Base-by-base conservation (phyloP, 768 basidiomycete species). In the Tricholoma saponaceum region DNA sequence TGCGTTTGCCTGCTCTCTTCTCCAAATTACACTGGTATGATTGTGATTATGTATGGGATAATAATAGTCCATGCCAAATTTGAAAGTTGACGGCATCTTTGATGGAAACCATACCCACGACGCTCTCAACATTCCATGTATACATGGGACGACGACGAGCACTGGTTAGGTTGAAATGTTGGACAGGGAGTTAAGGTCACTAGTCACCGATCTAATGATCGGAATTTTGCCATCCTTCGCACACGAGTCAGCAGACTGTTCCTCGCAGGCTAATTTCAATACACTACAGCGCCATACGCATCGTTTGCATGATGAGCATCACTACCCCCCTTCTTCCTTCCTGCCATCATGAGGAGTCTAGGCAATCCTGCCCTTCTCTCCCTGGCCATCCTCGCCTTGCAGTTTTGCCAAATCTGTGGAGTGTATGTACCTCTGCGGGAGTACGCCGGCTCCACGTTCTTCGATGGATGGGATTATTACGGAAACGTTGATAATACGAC, bases 391-490 rank as follows among this genome's bases (percentile, higher is more conserved):
- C 18, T 53, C 13, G 43, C 32, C 3, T 28, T 47, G 53, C 37
- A 58, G 51, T 44, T 56, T 56, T 30, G 26, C 53, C 8, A 49
- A 23, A 25, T 46, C 4, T 7, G 14, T 39, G 64, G 62, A 7
- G 26, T 44, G 30, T 80, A 80, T 63, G 61, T 73, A 30, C 60
- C 82, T 30, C 60, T 79, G 13, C 73, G 66, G 10, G 74, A 74
- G 43, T 79, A 82, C 59, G 64, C 76, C 12, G 82, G 82, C 0
- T 52, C 62, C 1, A 70, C 65, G 0, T 84, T 84, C 63, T 84
- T 84, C 58, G 67, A 80, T 54, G 68, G 67, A 12, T 83, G 80
- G 81, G 65, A 76, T 61, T 83, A 77, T 65, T 84, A 76, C 57
- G 81, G 79, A 0, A 60, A 55, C 51, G 69, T 60, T 16, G 80